Evolutionary conservation across 1,284 basidiomycete species (phyloP).

Genomic region (Porodaedalea pini): DNA sequence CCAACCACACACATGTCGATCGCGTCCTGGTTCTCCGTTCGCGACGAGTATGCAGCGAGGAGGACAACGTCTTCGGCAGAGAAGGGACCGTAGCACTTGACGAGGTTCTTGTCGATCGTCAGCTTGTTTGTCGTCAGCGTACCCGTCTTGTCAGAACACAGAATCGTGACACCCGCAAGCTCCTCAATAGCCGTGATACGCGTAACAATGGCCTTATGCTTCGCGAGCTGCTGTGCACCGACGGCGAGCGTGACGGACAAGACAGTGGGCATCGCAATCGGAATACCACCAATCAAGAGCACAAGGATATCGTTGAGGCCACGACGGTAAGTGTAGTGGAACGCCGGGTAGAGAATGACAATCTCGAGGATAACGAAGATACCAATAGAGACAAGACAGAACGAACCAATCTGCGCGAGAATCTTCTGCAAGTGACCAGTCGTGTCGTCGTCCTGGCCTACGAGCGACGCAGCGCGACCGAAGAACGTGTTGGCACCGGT

Average conservation of each 20-base stretch:
- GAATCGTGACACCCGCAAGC: slow-evolving; percentile 93
- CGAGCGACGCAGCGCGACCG: slow-evolving; percentile 91
- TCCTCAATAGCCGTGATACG: slow-evolving; percentile 98
- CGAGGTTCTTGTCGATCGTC: slow-evolving; percentile 91
- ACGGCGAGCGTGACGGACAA: slow-evolving; percentile 95
- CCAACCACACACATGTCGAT: slow-evolving; percentile 88
- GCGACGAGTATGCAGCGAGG: slow-evolving; percentile 91
- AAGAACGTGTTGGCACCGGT: slow-evolving; percentile 96
- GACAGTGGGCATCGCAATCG: slow-evolving; percentile 98
- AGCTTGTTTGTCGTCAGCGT: slow-evolving; percentile 99
- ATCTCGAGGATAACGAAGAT: slow-evolving; percentile 92
- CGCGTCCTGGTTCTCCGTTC: slow-evolving; percentile 98
- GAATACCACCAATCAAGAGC: slow-evolving; percentile 97
- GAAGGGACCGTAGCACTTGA: slow-evolving; percentile 90
- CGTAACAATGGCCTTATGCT: slow-evolving; percentile 98
- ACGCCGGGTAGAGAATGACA: slow-evolving; percentile 83
- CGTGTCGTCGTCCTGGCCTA: slow-evolving; percentile 93
- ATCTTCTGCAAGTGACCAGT: slow-evolving; percentile 98
- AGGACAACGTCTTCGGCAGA: slow-evolving; percentile 88
- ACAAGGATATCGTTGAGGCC: slow-evolving; percentile 97
- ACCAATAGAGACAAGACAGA: slow-evolving; percentile 92
- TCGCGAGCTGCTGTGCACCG: slow-evolving; percentile 95
- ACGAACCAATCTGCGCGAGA: slow-evolving; percentile 92
- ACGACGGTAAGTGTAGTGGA: slow-evolving; percentile 85
- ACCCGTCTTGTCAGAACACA: slow-evolving; percentile 97